Conservation (phyloP, 495 filamentous ascomycete species). For the Penicillium lagena region DNA sequence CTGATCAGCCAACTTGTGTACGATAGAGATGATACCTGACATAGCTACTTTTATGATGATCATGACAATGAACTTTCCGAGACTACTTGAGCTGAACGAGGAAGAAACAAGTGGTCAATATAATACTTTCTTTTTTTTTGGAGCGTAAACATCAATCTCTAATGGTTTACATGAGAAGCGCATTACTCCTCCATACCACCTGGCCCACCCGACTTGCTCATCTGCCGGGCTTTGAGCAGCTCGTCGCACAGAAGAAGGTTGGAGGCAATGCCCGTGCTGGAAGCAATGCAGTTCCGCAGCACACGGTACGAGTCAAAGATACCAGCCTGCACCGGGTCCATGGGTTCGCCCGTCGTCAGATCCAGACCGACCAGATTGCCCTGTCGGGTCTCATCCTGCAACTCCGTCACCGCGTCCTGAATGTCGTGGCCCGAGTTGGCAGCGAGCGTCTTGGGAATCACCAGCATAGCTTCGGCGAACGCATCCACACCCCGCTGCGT, state of each 20-base stretch:
- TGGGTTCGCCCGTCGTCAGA: conserved; percentile 77
- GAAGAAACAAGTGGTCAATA: too few relatives aligned
- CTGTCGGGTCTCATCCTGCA: conserved; percentile 80
- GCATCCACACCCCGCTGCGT: conserved; percentile 91
- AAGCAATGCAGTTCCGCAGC: conserved; percentile 85
- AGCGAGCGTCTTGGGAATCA: conserved; percentile 96
- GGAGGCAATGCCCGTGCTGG: conserved; percentile 87
- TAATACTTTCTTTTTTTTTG: conserved; percentile 21
- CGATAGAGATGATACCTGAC: not conserved
- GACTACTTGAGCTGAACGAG: not conserved
- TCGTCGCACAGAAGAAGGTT: conserved; percentile 97
- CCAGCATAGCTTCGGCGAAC: conserved; percentile 86
- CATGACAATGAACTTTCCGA: conserved; percentile 1
- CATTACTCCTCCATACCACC: conserved; percentile 42
- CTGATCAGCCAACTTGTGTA: conserved; percentile 1
- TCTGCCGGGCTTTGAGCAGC: conserved; percentile 94
- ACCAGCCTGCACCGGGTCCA: conserved; percentile 91
- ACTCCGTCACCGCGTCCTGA: conserved; percentile 77
- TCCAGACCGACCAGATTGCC: conserved; percentile 85
- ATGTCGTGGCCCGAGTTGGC: conserved; percentile 96
- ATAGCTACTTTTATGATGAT: conserved; percentile 2
- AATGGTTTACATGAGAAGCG: conserved; percentile 16
- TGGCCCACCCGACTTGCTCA: conserved; percentile 51
- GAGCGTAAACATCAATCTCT: conserved; percentile 22
- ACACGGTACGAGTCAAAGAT: conserved; percentile 97